Percentiles rank a stretch among this genome's conserved stretches.
Evolutionary conservation across 2,329 filamentous ascomycete species (phyloP).

Genomic region (Fusarium dimerum): DNA sequence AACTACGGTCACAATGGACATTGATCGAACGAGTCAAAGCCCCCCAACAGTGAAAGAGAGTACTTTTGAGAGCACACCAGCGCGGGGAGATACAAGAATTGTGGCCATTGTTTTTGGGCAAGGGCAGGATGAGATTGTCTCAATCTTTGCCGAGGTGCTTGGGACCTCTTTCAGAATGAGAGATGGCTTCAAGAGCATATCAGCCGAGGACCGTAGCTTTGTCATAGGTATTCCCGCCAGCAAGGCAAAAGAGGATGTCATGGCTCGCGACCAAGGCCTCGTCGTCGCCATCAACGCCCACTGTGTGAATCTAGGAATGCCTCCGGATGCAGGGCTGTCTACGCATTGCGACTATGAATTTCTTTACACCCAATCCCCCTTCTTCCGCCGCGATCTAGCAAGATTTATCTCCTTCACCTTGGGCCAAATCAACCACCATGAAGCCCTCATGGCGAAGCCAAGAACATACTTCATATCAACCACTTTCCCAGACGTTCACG

Average conservation of each 20-base stretch:
- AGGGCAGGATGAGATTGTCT: conserved; percentile 73
- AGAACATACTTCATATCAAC: conserved; percentile 85
- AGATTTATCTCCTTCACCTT: conserved; percentile 79
- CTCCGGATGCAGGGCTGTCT: conserved; percentile 66
- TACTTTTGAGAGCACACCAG: conserved; percentile 47
- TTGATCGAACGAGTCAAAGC: conserved; percentile 39
- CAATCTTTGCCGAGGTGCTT: conserved; percentile 75
- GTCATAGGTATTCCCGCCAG: conserved; percentile 66
- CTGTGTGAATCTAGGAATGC: conserved; percentile 70
- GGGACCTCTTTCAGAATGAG: conserved; percentile 70
- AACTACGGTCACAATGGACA: conserved; percentile 31
- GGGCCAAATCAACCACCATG: conserved; percentile 77
- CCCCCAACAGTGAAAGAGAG: conserved; percentile 38
- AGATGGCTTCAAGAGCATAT: conserved; percentile 54
- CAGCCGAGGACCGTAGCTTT: conserved; percentile 57
- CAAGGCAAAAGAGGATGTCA: conserved; percentile 58
- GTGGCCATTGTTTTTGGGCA: conserved; percentile 69
- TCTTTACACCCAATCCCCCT: conserved; percentile 72
- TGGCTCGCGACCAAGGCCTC: conserved; percentile 56
- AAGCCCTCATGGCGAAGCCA: conserved; percentile 73
- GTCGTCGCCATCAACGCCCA: conserved; percentile 75
- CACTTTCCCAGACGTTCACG: conserved; percentile 82
- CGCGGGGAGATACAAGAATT: conserved; percentile 57
- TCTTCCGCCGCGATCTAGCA: conserved; percentile 73
- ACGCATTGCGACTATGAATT: conserved; percentile 81